Conservation (phyloP, 352 stramenopile genomes). For the Pythium aristosporum region DNA sequence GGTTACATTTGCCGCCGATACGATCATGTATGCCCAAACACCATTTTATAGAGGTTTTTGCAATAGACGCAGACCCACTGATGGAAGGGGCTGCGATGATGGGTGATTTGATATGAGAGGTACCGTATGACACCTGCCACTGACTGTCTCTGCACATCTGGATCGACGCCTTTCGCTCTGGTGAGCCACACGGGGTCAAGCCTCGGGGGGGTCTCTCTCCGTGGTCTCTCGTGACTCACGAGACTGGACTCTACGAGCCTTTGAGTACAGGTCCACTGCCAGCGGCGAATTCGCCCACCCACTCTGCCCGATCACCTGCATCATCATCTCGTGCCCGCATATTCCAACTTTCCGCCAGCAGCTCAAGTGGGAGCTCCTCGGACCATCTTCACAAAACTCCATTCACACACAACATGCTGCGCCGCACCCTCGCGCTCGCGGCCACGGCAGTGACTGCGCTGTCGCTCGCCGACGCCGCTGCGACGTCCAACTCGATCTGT, state of each 20-base stretch:
- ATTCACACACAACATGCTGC: slow-evolving; percentile 3
- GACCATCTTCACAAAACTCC: background rate
- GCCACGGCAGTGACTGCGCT: background rate
- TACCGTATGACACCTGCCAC: slow-evolving; percentile 20
- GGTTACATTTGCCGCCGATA: background rate
- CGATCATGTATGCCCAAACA: background rate
- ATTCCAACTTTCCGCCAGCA: slow-evolving; percentile 7
- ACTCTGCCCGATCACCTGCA: background rate
- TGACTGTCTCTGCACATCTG: slow-evolving; percentile 18
- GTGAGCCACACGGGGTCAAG: background rate
- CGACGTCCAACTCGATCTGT: slow-evolving; percentile 37
- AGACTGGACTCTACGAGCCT: background rate
- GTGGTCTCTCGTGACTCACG: background rate
- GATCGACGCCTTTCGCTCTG: slow-evolving; percentile 3
- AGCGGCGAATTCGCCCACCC: background rate
- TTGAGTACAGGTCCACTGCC: background rate
- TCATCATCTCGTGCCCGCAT: background rate
- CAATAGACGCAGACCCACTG: background rate
- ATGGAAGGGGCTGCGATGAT: slow-evolving; percentile 9
- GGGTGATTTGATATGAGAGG: slow-evolving; percentile 21
- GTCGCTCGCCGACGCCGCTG: slow-evolving; percentile 7
- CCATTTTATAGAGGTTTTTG: background rate
- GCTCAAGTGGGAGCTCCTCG: background rate
- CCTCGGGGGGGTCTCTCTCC: no score
- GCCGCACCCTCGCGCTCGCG: slow-evolving; percentile 10